Evolutionary conservation across 106 monocot species (phyloP).

Genomic region (Vanilla planifolia): DNA sequence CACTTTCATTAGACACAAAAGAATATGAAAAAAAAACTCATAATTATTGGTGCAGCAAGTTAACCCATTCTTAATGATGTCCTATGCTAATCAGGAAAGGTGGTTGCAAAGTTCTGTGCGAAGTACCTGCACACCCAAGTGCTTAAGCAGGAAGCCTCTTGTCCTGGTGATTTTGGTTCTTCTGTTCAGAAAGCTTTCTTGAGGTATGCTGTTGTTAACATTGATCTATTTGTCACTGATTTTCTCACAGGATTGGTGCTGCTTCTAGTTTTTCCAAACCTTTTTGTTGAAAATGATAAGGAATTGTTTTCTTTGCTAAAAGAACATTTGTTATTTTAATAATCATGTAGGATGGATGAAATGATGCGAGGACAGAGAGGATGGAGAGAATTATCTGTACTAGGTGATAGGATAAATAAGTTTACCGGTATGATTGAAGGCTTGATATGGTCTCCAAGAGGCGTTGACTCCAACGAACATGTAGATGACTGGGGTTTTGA

Average conservation of each 20-base stretch:
- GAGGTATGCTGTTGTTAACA: conserved; percentile 41
- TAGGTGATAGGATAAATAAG: conserved; percentile 84
- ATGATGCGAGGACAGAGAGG: conserved; percentile 97
- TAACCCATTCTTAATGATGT: no score
- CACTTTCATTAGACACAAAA: no score
- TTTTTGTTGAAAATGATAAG: no score
- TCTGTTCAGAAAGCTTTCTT: conserved; percentile 81
- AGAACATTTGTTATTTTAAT: background rate
- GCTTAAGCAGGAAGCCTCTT: conserved; percentile 54
- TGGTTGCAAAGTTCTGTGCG: conserved; percentile 93
- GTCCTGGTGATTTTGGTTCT: conserved; percentile 61
- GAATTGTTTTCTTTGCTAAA: no score
- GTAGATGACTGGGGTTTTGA: conserved; percentile 78
- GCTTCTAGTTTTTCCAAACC: no score
- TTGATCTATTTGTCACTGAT: background rate
- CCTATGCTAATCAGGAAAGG: conserved; percentile 91
- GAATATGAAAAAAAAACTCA: no score
- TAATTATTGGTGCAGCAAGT: no score
- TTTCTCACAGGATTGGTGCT: background rate
- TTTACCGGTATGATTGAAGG: conserved; percentile 91
- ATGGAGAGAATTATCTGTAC: conserved; percentile 76
- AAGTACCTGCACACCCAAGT: conserved; percentile 77
- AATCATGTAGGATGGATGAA: conserved; percentile 77
- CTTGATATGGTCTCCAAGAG: conserved; percentile 83
- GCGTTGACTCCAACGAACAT: conserved; percentile 42